Percentiles rank a stretch among this genome's conserved stretches.
Evolutionary conservation across 345 rosid species (phyloP).

Genomic region (Pelargonium nanum): DNA sequence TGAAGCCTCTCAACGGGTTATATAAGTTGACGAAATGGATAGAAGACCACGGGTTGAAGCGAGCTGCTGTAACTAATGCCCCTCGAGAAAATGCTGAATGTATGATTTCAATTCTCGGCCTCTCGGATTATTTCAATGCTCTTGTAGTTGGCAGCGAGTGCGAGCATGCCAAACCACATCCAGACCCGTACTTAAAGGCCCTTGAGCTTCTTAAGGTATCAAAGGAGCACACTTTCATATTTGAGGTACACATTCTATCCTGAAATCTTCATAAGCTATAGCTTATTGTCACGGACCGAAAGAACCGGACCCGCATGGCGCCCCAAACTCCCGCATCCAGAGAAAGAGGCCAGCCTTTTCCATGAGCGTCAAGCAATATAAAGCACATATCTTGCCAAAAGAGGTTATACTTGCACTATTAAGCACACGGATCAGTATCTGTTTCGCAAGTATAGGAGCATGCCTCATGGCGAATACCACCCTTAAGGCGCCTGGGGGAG

Average conservation of each 20-base stretch:
- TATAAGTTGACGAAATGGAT: slow-evolving; percentile 69
- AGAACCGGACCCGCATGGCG: too few relatives aligned
- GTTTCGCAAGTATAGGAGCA: too few relatives aligned
- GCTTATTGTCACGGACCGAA: too few relatives aligned
- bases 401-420: too few relatives aligned
- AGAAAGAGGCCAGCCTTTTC: too few relatives aligned
- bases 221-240: slow-evolving; percentile 68
- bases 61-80: slow-evolving; percentile 95
- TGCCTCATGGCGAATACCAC: too few relatives aligned
- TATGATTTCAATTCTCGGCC: slow-evolving; percentile 70
- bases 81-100: slow-evolving; percentile 83
- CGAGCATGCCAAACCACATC: slow-evolving; percentile 76
- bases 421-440: too few relatives aligned
- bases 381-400: too few relatives aligned
- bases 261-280: not conserved
- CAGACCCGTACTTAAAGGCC: slow-evolving; percentile 81
- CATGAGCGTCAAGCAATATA: too few relatives aligned
- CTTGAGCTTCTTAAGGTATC: slow-evolving; percentile 65
- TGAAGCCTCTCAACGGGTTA: slow-evolving; percentile 56
- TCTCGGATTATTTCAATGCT: slow-evolving; percentile 21
- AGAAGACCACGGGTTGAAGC: slow-evolving; percentile 34
- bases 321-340: too few relatives aligned
- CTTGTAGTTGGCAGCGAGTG: slow-evolving; percentile 30
- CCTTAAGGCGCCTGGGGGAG: too few relatives aligned
- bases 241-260: slow-evolving; percentile 40